These are phyloP conservation scores for Apostasia shenzhenica DNA, from an alignment of 106 monocot genomes.

Conservation along the genomic window DNA sequence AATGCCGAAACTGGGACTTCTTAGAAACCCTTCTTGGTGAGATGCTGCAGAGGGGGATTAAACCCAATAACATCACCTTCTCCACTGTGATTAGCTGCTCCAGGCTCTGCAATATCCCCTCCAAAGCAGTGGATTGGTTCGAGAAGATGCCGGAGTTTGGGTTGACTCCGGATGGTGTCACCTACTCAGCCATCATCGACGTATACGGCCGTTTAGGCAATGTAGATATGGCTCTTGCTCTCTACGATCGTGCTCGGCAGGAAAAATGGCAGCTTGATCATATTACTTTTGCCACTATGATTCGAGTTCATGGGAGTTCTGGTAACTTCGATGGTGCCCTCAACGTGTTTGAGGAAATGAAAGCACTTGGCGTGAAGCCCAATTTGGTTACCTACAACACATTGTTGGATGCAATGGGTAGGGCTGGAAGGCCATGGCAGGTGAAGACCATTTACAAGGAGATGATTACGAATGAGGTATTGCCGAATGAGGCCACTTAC, in stretches of 20 bases:
- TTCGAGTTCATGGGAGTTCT: conserved; percentile 37
- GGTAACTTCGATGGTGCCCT: conserved; percentile 81
- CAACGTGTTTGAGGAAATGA: conserved; percentile 92
- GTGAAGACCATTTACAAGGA: conserved; percentile 67
- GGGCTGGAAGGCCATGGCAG: conserved; percentile 78
- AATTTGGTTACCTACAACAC: conserved; percentile 68
- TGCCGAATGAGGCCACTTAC: conserved; percentile 55
- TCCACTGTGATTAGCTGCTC: conserved; percentile 78
- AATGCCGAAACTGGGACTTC: conserved; percentile 28
- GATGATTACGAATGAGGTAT: conserved; percentile 39
- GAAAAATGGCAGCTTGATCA: conserved; percentile 56
- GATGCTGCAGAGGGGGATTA: conserved; percentile 39
- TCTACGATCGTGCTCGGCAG: conserved; percentile 59
- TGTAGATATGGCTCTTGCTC: conserved; percentile 44
- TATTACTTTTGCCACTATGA: conserved; percentile 57
- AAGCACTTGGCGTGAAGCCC: conserved; percentile 66
- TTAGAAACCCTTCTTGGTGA: conserved; percentile 32
- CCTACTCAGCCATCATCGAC: conserved; percentile 73
- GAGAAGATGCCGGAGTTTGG: conserved; percentile 73
- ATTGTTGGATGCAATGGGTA: conserved; percentile 75
- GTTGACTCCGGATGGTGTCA: conserved; percentile 50
- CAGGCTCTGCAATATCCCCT: conserved; percentile 40
- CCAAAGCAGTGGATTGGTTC: conserved; percentile 74
- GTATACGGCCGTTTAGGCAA: conserved; percentile 64
- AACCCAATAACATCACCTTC: conserved; percentile 74